phyloP scores from a whole-genome alignment of 768 basidiomycete species.

The Heimioporus sp. region DNA sequence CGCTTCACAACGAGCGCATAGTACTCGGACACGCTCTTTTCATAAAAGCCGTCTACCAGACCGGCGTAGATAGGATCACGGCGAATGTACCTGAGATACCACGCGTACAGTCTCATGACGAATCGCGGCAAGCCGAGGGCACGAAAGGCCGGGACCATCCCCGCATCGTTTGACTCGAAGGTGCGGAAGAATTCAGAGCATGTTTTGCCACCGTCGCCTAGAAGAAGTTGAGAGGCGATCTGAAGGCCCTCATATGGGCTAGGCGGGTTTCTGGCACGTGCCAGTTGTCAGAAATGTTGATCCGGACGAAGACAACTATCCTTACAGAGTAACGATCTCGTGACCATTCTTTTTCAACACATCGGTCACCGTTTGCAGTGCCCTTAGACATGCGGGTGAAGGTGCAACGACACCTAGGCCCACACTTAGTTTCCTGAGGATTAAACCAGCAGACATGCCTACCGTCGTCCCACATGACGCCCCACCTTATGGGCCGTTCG shows the following conservation, averaged over 20 bases:
- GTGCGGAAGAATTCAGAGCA: conserved; percentile 33
- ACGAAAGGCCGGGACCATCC: conserved; percentile 38
- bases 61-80: conserved; percentile 54
- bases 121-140: conserved; percentile 47
- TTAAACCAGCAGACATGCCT: not conserved
- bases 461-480: conserved; percentile 66
- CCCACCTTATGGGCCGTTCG: conserved; percentile 57
- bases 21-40: conserved; percentile 51
- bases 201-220: conserved; percentile 49
- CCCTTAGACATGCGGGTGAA: conserved; percentile 60
- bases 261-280: conserved; percentile 27
- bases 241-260: conserved; percentile 52
- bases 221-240: conserved; percentile 50
- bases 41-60: conserved; percentile 46
- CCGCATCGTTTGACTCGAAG: conserved; percentile 50
- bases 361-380: conserved; percentile 45
- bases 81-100: conserved; percentile 51
- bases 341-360: conserved; percentile 46
- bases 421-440: not conserved
- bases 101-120: conserved; percentile 45
- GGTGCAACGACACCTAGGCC: conserved; percentile 52
- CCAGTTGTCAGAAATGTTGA: conserved; percentile 3
- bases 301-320: not conserved
- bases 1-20: conserved; percentile 47
- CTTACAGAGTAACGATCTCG: conserved; percentile 52